phyloP scores from a whole-genome alignment of 139 green algal species.

The Coelastrella sp. region DNA sequence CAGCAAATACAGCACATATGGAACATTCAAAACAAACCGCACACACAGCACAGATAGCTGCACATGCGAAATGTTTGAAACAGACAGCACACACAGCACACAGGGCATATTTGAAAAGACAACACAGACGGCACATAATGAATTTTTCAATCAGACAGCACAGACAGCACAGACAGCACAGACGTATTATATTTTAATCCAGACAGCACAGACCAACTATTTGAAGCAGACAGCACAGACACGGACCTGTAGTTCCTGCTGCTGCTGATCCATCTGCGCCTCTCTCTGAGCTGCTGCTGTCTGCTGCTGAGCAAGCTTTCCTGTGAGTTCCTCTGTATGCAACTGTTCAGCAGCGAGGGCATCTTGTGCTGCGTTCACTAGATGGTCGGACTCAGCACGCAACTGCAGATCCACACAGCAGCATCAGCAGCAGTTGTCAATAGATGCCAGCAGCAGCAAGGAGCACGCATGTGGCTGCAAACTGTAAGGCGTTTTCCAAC shows the following conservation, averaged over 20 bases:
- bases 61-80: too few relatives aligned
- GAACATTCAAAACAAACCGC: too few relatives aligned
- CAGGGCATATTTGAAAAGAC: too few relatives aligned
- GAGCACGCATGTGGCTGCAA: too few relatives aligned
- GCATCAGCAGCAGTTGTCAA: not conserved
- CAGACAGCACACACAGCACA: too few relatives aligned
- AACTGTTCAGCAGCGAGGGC: not conserved
- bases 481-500: too few relatives aligned
- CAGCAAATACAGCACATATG: too few relatives aligned
- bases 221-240: not conserved
- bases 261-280: not conserved
- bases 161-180: too few relatives aligned
- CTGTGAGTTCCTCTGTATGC: not conserved
- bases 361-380: not conserved
- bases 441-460: not conserved
- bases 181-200: too few relatives aligned
- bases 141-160: too few relatives aligned
- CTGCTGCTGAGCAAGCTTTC: not conserved
- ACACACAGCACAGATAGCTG: not conserved
- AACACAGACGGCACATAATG: too few relatives aligned
- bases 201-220: too few relatives aligned
- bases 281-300: not conserved
- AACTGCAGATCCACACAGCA: conserved; percentile 4
- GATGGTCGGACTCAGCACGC: not conserved
- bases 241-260: not conserved